Conservation (phyloP, 108 stramenopile genomes). For the Cyclotella baltica region DNA sequence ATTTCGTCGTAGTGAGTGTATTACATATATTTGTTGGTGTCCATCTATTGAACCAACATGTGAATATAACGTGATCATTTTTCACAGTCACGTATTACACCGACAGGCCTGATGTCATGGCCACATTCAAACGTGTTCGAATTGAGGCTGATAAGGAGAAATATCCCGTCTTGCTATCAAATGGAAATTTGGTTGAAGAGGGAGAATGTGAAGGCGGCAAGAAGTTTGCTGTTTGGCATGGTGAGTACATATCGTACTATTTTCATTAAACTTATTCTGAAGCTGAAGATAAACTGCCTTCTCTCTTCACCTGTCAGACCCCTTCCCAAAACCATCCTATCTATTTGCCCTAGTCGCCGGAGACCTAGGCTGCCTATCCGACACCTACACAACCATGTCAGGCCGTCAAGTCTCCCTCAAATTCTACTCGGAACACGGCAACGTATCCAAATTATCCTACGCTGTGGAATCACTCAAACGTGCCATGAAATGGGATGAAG, state of each 20-base stretch:
- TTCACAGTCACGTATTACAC: slow-evolving; percentile 85
- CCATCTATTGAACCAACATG: not conserved
- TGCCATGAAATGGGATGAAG: slow-evolving; percentile 82
- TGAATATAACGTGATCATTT: not conserved
- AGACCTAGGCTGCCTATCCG: not conserved
- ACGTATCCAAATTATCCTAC: slow-evolving; percentile 86
- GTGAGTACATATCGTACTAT: no score
- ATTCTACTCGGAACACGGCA: slow-evolving; percentile 83
- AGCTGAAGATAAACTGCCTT: no score
- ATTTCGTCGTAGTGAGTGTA: slow-evolving; percentile 35
- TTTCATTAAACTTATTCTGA: no score
- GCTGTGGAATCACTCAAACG: slow-evolving; percentile 84
- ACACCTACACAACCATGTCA: no score
- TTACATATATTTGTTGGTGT: not conserved
- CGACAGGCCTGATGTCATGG: slow-evolving; percentile 97
- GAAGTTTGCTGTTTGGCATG: slow-evolving; percentile 88
- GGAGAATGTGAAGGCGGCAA: slow-evolving; percentile 50
- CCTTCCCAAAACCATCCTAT: slow-evolving; percentile 95
- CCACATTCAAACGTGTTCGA: slow-evolving; percentile 73
- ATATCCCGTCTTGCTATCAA: slow-evolving; percentile 90
- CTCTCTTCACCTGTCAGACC: no score
- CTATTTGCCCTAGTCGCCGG: slow-evolving; percentile 36
- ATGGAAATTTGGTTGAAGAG: slow-evolving; percentile 90
- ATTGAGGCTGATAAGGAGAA: slow-evolving; percentile 80
- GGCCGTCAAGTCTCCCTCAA: slow-evolving; percentile 88